Conservation (phyloP, 306 rosid genomes). For the Rosa lucieae region DNA sequence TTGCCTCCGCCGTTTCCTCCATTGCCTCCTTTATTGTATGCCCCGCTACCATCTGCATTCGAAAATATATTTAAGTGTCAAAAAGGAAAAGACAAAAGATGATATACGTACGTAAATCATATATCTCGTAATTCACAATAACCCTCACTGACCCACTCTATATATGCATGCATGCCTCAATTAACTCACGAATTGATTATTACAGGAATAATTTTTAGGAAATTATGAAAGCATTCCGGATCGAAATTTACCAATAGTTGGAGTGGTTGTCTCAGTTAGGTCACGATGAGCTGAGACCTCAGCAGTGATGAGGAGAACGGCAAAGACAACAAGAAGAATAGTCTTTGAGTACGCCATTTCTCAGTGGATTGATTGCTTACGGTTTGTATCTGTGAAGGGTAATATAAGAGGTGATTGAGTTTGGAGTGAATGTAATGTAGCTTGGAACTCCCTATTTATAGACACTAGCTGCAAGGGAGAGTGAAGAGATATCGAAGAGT, state of each 20-base stretch:
- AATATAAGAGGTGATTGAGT: neutral
- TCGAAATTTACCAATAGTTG: neutral
- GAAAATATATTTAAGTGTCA: no score
- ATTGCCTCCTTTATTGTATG: neutral
- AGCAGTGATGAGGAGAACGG: neutral
- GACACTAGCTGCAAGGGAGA: neutral
- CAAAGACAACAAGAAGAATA: neutral
- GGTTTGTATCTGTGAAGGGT: neutral
- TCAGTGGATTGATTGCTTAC: neutral
- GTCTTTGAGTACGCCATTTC: neutral
- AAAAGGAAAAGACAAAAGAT: no score
- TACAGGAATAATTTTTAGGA: neutral
- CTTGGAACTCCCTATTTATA: neutral
- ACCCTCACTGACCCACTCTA: no score
- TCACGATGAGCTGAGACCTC: conserved; percentile 14
- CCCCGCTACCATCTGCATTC: neutral
- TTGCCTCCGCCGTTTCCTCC: neutral
- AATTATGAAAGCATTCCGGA: neutral
- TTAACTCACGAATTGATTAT: neutral
- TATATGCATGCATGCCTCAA: neutral
- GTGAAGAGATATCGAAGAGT: neutral
- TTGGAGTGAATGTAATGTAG: neutral
- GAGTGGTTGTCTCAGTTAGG: neutral
- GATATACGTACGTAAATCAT: no score
- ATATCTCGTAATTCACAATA: no score